Evolutionary conservation across 345 rosid species (phyloP).

Genomic region (Euphorbia peplus): DNA sequence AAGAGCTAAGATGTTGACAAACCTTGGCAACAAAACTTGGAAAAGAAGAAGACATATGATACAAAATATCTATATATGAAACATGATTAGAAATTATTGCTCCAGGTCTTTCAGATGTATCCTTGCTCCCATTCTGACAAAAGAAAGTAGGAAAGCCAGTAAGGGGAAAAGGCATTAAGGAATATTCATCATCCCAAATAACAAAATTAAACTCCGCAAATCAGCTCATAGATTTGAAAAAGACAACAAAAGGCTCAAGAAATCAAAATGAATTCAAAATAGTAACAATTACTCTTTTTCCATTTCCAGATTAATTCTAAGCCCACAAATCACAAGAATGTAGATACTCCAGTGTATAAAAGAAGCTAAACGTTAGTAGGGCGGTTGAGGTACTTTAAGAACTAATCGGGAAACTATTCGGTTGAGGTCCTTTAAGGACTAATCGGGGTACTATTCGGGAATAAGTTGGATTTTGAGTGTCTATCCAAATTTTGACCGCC

Average conservation of each 20-base stretch:
- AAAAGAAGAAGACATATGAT: constrained; percentile 91
- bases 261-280: background rate
- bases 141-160: background rate
- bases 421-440: no score
- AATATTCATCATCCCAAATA: background rate
- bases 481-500: no score
- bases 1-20: constrained; percentile 26
- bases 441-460: no score
- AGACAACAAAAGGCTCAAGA: background rate
- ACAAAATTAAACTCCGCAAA: background rate
- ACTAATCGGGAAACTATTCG: no score
- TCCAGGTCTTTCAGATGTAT: constrained; percentile 63
- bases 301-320: background rate
- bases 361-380: no score
- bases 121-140: constrained; percentile 37
- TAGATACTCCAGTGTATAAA: no score
- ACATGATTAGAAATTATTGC: constrained; percentile 86
- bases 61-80: constrained; percentile 85
- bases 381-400: no score
- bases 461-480: no score
- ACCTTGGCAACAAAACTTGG: constrained; percentile 99
- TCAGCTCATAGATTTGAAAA: background rate
- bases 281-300: background rate
- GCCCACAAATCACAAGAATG: background rate
- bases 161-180: background rate